A percentile compares a stretch with the other conserved stretches of the same genome.
These are phyloP conservation scores for Apocynum venetum DNA, from an alignment of 257 asterid genomes.

Conservation along the genomic window DNA sequence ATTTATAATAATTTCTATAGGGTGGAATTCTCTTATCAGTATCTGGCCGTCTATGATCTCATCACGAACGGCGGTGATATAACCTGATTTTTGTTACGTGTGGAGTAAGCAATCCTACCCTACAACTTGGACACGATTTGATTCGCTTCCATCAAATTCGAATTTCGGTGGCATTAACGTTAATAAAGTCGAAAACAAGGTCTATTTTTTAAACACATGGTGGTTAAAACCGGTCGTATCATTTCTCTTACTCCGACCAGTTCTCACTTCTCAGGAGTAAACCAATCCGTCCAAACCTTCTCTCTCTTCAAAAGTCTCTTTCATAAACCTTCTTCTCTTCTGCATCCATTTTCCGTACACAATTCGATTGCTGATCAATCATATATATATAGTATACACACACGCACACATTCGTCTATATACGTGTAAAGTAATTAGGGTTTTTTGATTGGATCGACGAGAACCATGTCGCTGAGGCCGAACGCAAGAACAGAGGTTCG, in stretches of 20 bases:
- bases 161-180: slow-evolving; percentile 35
- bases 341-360: background rate
- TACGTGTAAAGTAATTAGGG: background rate
- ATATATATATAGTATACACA: background rate
- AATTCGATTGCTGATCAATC: background rate
- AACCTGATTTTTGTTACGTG: background rate
- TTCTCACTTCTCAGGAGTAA: background rate
- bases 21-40: background rate
- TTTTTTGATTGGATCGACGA: slow-evolving; percentile 28
- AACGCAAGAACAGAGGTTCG: slow-evolving; percentile 79
- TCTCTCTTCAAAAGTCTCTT: background rate
- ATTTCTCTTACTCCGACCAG: background rate
- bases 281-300: background rate
- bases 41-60: background rate
- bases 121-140: background rate
- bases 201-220: background rate
- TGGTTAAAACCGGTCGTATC: slow-evolving; percentile 23
- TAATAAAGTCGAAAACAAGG: slow-evolving; percentile 17
- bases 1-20: no score
- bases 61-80: background rate
- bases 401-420: background rate
- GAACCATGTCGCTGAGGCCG: slow-evolving; percentile 88
- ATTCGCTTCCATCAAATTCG: background rate
- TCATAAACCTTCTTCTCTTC: background rate
- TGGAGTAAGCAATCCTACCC: background rate